Percentiles rank a stretch among this genome's conserved stretches.
Conservation (phyloP, 2,329 filamentous ascomycete species). For the Daldinia eschscholtzii region DNA sequence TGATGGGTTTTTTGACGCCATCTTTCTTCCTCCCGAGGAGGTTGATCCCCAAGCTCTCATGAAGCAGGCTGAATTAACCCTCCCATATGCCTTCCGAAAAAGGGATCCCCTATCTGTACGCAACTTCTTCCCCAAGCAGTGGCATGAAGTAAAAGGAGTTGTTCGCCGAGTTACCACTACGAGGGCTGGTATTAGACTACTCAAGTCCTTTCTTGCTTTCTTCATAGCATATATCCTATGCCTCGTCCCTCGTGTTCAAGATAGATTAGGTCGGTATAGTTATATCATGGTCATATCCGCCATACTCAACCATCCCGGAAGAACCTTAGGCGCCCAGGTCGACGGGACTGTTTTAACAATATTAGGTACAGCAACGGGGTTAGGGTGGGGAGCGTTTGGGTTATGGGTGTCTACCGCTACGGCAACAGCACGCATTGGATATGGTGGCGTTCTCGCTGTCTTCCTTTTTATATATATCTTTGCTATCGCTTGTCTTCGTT, state of each 20-base stretch:
- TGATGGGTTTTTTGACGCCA: slow-evolving; percentile 63
- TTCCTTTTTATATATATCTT: slow-evolving; percentile 68
- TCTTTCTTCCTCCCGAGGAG: slow-evolving; percentile 60
- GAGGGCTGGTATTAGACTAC: slow-evolving; percentile 63
- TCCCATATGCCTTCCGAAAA: slow-evolving; percentile 62
- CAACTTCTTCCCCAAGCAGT: slow-evolving; percentile 62
- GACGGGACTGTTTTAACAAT: slow-evolving; percentile 67
- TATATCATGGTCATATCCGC: slow-evolving; percentile 69
- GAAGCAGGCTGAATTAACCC: slow-evolving; percentile 58
- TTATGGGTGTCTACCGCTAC: slow-evolving; percentile 67
- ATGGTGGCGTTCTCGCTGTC: slow-evolving; percentile 67
- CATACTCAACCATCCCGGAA: slow-evolving; percentile 69
- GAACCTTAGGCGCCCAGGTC: slow-evolving; percentile 68
- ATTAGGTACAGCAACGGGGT: slow-evolving; percentile 65
- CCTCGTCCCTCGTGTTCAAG: slow-evolving; percentile 61
- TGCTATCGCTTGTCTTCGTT: slow-evolving; percentile 64
- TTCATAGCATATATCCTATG: slow-evolving; percentile 69
- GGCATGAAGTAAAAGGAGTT: slow-evolving; percentile 59
- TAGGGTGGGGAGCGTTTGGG: slow-evolving; percentile 68
- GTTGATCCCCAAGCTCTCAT: slow-evolving; percentile 57
- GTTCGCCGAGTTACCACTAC: slow-evolving; percentile 60
- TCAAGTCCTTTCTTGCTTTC: slow-evolving; percentile 68
- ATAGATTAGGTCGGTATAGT: slow-evolving; percentile 66
- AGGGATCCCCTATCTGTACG: slow-evolving; percentile 61
- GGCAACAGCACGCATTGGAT: slow-evolving; percentile 59